Evolutionary conservation across 2,329 filamentous ascomycete genomes (phyloP), one percentile per base, ranked within the genome.

Genomic region (Scleromitrula shiraiana): DNA sequence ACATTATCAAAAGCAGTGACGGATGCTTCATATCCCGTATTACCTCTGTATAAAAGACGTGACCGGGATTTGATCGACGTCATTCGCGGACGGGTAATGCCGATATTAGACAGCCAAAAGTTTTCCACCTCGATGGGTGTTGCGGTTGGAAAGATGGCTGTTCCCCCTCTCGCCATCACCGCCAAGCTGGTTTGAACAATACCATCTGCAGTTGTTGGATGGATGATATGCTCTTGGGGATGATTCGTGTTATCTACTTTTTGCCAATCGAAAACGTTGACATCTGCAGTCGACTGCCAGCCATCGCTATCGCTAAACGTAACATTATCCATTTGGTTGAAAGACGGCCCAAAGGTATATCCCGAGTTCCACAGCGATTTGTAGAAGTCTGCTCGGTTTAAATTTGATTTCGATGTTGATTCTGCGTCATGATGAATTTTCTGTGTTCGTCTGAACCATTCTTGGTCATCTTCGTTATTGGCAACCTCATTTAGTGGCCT

Each of bases 191-290:
- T 24, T 20, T 52, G 52, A 38, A 46, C 32, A 15, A 79, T 71
- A 2, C 71, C 64, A 53, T 80, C 77, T 14, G 80, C 63, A 0
- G 76, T 78, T 3, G 73, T 69, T 0, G 77, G 77, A 52, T 81
- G 77, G 17, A 80, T 69, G 5, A 77, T 47, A 53, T 78, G 74
- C 2, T 70, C 65, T 50, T 54, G 50, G 65, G 50, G 51, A 50
- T 33, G 30, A 14, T 33, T 15, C n/a, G 7, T 33, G n/a, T 14
- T 14, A 7, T 23, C 35, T 7, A 7, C 20, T 7, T 22, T 7
- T 7, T 20, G 5, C 20, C 17, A 23, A 29, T 62, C 60, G n/a
- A 64, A 64, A 64, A 66, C 67, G 4, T 53, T 44, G 19, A 53
- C 47, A 7, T 50, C 20, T 5, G 19, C 26, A 4, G 40, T 22